These are phyloP conservation scores for Leccinum truebloodii DNA, from an alignment of 768 basidiomycete species.

Conservation along the genomic window DNA sequence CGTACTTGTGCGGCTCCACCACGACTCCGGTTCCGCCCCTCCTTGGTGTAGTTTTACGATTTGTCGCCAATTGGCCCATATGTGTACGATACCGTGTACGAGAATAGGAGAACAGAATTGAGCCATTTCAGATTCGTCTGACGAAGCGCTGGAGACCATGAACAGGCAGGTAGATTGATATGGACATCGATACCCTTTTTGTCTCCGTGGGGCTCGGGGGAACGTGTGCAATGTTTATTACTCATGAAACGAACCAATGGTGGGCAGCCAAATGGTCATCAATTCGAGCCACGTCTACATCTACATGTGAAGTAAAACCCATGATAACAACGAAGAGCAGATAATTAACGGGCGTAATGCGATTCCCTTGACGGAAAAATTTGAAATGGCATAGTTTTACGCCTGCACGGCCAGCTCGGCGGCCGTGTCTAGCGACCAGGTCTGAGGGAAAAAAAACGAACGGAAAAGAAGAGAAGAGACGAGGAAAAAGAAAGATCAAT, in stretches of 20 bases:
- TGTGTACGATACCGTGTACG: slow-evolving; percentile 7
- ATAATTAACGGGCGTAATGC: neutral
- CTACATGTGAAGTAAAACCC: neutral
- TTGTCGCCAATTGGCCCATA: neutral
- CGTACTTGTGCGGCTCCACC: no score
- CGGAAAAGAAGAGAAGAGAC: neutral
- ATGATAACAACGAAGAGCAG: neutral
- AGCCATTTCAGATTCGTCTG: neutral
- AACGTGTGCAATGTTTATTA: neutral
- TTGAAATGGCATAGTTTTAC: slow-evolving; percentile 1
- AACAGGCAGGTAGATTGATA: neutral
- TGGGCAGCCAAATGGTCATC: neutral
- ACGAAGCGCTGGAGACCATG: neutral
- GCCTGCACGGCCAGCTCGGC: neutral
- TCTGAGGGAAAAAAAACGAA: neutral
- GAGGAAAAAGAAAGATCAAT: neutral
- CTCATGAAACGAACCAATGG: neutral
- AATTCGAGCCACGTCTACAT: neutral
- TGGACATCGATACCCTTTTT: neutral
- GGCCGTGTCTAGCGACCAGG: neutral
- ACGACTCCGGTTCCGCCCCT: no score
- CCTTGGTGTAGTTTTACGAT: slow-evolving; percentile 13
- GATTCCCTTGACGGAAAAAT: neutral
- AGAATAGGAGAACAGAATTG: slow-evolving; percentile 1
- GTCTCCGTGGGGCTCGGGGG: neutral